These are phyloP conservation scores for Rhodosporidiobolus sp. DNA, from an alignment of 768 basidiomycete genomes.

Conservation along the genomic window DNA sequence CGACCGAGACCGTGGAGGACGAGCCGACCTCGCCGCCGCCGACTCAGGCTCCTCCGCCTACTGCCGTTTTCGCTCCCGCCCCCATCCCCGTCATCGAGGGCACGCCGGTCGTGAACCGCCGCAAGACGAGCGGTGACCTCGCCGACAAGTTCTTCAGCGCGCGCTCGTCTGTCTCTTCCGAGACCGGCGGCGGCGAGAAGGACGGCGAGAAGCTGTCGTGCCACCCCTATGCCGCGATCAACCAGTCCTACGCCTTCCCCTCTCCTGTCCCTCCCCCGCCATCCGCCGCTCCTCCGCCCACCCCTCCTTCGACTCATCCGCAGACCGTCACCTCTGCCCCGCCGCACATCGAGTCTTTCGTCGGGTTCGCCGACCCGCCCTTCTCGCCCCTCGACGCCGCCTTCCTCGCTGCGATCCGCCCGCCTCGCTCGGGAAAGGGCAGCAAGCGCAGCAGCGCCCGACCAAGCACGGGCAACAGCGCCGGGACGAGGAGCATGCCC, in stretches of 20 bases:
- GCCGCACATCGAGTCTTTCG: slow-evolving; percentile 27
- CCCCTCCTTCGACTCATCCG: not conserved
- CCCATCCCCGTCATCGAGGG: not conserved
- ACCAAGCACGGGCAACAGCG: not conserved
- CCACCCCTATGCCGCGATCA: not conserved
- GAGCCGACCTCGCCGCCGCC: not conserved
- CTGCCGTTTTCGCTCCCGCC: not conserved
- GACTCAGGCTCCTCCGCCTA: not conserved
- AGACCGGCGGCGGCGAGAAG: not conserved
- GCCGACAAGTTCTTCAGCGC: not conserved
- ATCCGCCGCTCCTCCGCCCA: not conserved
- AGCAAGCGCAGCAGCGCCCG: not conserved
- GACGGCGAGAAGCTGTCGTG: not conserved
- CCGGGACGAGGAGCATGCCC: not conserved
- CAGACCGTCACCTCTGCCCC: slow-evolving; percentile 20
- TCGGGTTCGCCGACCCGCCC: not conserved
- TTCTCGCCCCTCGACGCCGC: not conserved
- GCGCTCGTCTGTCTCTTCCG: not conserved
- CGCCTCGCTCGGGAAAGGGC: not conserved
- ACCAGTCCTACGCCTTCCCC: not conserved
- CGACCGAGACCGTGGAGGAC: too few species aligned
- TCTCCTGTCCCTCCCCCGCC: not conserved
- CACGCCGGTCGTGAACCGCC: not conserved
- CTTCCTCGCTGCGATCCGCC: not conserved
- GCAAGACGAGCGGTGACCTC: too few species aligned